Evolutionary conservation across 495 filamentous ascomycete genomes (phyloP).

Genomic region (Letharia lupina): DNA sequence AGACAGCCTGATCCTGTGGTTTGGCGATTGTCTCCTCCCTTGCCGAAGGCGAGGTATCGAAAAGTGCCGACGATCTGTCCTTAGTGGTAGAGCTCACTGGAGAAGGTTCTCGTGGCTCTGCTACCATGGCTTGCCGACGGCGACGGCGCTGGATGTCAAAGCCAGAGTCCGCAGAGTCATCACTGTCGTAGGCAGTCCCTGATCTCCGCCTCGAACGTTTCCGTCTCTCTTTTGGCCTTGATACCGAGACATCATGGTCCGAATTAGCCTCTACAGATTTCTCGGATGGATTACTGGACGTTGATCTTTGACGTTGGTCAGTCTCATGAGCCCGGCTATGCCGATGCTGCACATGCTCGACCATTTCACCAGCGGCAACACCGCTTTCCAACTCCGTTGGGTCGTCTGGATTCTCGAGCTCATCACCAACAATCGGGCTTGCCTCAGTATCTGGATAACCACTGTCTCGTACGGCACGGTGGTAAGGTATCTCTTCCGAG

Average conservation of each 20-base stretch:
- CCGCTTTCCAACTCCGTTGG: background rate
- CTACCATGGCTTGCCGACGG: slow-evolving; percentile 16
- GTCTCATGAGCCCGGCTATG: background rate
- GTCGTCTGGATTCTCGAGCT: slow-evolving; percentile 7
- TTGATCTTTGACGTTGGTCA: background rate
- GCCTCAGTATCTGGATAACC: slow-evolving; percentile 35
- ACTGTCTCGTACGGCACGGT: slow-evolving; percentile 33
- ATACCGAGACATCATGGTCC: background rate
- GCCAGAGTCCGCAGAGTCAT: slow-evolving; percentile 23
- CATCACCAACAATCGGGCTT: slow-evolving; percentile 22
- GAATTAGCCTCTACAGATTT: slow-evolving; percentile 11
- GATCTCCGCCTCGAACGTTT: slow-evolving; percentile 14
- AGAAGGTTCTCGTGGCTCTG: slow-evolving; percentile 28
- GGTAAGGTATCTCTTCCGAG: slow-evolving; percentile 21
- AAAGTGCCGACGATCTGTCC: slow-evolving; percentile 46
- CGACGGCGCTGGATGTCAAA: slow-evolving; percentile 21
- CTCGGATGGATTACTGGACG: background rate
- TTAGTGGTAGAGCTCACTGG: slow-evolving; percentile 46
- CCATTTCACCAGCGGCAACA: background rate
- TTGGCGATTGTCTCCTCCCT: slow-evolving; percentile 19
- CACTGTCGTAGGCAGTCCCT: slow-evolving; percentile 17
- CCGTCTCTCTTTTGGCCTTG: slow-evolving; percentile 8
- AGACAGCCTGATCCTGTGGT: slow-evolving; percentile 1
- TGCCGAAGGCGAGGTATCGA: slow-evolving; percentile 45
- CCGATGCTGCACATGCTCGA: background rate